A percentile compares a stretch with the other conserved stretches of the same genome.
Conservation (phyloP, 805 yeast species). For the Crinitomyces ghanaensis region DNA sequence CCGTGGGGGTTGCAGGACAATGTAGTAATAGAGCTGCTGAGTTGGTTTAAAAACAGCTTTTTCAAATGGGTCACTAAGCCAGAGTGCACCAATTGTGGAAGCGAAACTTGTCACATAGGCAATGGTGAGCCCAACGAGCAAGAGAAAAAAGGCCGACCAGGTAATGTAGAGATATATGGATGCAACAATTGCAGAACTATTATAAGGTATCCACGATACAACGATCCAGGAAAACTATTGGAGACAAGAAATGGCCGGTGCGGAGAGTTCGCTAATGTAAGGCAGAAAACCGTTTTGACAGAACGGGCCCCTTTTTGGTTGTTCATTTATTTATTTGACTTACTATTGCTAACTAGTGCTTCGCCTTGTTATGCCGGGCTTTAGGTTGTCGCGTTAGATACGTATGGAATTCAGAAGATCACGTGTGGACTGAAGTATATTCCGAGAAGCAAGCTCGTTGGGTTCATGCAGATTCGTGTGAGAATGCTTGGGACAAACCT, state of each 20-base stretch:
- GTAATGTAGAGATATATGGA: constrained; percentile 49
- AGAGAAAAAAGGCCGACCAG: constrained; percentile 42
- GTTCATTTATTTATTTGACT: constrained; percentile 1
- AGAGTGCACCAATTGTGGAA: constrained; percentile 41
- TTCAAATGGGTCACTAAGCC: constrained; percentile 78
- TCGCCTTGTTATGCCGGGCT: constrained; percentile 56
- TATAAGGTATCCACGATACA: constrained; percentile 66
- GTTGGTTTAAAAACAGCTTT: constrained; percentile 67
- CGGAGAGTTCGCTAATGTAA: constrained; percentile 82
- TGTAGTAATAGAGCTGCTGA: constrained; percentile 43
- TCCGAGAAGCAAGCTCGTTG: constrained; percentile 51
- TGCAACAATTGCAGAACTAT: constrained; percentile 40
- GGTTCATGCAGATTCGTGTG: constrained; percentile 85
- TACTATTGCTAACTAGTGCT: constrained; percentile 31
- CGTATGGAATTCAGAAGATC: constrained; percentile 86
- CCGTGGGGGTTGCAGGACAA: constrained; percentile 41
- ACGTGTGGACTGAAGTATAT: constrained; percentile 91
- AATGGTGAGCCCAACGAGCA: constrained; percentile 32
- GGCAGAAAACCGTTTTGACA: no score
- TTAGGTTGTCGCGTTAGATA: constrained; percentile 57
- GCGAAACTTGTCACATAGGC: constrained; percentile 31
- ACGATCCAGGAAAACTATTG: constrained; percentile 51
- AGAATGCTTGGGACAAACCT: constrained; percentile 76
- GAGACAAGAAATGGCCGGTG: constrained; percentile 67
- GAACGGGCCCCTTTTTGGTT: background rate